Evolutionary conservation across 2,329 filamentous ascomycete genomes (phyloP), one percentile per base, ranked within the genome.

Genomic region (Dryadomyces quercus-mongolicae): DNA sequence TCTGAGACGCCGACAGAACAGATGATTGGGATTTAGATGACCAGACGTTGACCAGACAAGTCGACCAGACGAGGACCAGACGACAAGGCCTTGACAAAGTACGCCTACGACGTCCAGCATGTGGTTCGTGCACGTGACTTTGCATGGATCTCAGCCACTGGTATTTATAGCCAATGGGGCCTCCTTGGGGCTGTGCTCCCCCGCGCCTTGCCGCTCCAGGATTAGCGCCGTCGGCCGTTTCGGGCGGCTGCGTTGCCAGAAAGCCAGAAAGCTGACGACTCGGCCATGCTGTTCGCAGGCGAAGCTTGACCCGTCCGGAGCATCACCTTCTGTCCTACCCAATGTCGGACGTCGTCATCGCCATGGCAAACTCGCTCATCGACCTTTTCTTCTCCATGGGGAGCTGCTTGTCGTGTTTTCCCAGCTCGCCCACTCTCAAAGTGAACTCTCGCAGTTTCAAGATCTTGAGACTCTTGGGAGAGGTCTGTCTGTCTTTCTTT

Each of bases 391-490:
- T 93, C 70, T 94, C 90, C 57, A 80, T 98, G 58, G 90, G 88
- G 59, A 94, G 91, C 72, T 97, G 92, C 76, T 84, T 97, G 71
- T 92, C 86, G 70, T 98, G 93, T 75, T 97, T 98, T 67, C 92
- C 93, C 15, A 88, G 88, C 62, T 92, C 89, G 60, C 92, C 93
- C 55, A 89, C 92, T 55, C 81, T 98, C 62, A 95, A 93, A 71
- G 93, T 98, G 74, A 97, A 97, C 71, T 86, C 79, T 65, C 84
- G 90, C 58, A 93, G 84, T 71, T 96, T 96, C 78, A 97, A 96
- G 77, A 94, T 98, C 67, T 74, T 95, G 62, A 86, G 93, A 57
- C 76, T 98, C 51, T 78, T 98, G 3, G 93, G 93, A 68, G 93
- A 98, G 79, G 87, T 90, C 74, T 62, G 75, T 56, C 18, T 43